Conservation (phyloP, 2,329 filamentous ascomycete genomes). For the Macrophomina phaseolina region DNA sequence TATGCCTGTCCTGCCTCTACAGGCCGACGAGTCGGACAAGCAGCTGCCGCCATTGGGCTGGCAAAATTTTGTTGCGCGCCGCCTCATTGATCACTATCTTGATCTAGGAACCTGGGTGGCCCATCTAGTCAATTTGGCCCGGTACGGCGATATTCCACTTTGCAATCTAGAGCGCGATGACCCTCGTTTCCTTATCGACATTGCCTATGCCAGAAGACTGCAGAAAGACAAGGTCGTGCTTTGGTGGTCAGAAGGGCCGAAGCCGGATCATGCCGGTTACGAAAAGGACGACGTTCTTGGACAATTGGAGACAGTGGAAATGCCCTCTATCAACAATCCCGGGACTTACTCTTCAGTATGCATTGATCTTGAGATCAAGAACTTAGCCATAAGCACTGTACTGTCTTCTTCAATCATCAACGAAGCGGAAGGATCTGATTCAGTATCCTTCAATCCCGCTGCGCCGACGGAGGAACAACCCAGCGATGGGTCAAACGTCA, state of each 20-base stretch:
- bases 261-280: conserved; percentile 93
- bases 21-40: conserved; percentile 82
- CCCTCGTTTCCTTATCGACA: conserved; percentile 91
- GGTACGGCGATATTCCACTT: conserved; percentile 91
- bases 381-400: conserved; percentile 97
- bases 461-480: conserved; percentile 64
- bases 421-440: conserved; percentile 89
- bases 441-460: conserved; percentile 82
- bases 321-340: conserved; percentile 92
- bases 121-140: conserved; percentile 83
- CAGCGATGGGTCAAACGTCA: conserved; percentile 68
- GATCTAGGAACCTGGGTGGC: conserved; percentile 91
- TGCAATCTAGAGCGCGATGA: conserved; percentile 96
- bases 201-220: conserved; percentile 88
- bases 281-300: conserved; percentile 89
- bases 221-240: conserved; percentile 92
- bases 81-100: conserved; percentile 87
- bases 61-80: conserved; percentile 86
- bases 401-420: conserved; percentile 96
- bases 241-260: conserved; percentile 91
- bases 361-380: conserved; percentile 91
- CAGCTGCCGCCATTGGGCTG: conserved; percentile 90
- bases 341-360: conserved; percentile 96
- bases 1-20: conserved; percentile 81
- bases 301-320: conserved; percentile 82